Evolutionary conservation across 2,329 filamentous ascomycete species (phyloP).

Genomic region (Ustulina deusta): DNA sequence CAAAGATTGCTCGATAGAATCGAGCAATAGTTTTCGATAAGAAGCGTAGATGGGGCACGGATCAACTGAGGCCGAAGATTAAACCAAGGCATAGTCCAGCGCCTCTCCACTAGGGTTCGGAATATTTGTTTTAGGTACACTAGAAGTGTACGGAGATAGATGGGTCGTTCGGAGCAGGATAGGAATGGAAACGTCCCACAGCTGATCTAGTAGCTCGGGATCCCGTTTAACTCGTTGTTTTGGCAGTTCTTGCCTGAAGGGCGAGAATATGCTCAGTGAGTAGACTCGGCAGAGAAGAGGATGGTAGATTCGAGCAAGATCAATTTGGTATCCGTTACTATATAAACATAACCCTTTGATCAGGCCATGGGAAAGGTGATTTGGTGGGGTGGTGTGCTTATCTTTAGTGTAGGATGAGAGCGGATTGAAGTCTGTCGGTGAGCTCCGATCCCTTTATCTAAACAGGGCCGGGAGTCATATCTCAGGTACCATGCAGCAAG

Average conservation of each 20-base stretch:
- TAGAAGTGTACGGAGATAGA: too few relatives aligned
- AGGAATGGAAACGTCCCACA: conserved; percentile 21
- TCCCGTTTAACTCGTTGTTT: conserved; percentile 1
- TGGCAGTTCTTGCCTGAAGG: neutral
- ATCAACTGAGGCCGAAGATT: conserved; percentile 3
- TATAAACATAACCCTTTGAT: neutral
- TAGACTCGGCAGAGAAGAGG: too few relatives aligned
- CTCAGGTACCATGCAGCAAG: neutral
- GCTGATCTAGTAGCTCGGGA: neutral
- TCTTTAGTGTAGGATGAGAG: neutral
- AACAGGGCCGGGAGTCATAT: neutral
- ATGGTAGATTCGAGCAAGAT: neutral
- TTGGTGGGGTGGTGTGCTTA: conserved; percentile 7
- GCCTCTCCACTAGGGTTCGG: neutral
- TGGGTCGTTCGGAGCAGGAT: neutral
- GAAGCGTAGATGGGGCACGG: neutral
- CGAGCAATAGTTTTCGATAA: conserved; percentile 48
- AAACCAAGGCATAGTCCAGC: neutral
- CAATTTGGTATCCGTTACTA: neutral
- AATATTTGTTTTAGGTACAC: conserved; percentile 1
- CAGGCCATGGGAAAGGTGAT: neutral
- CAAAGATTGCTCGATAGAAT: conserved; percentile 48
- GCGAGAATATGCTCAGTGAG: neutral
- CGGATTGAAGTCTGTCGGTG: conserved; percentile 26
- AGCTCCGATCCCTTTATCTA: conserved; percentile 21